A percentile compares a stretch with the other conserved stretches of the same genome.
Evolutionary conservation across 139 green algal species (phyloP).

Genomic region (Chara braunii): DNA sequence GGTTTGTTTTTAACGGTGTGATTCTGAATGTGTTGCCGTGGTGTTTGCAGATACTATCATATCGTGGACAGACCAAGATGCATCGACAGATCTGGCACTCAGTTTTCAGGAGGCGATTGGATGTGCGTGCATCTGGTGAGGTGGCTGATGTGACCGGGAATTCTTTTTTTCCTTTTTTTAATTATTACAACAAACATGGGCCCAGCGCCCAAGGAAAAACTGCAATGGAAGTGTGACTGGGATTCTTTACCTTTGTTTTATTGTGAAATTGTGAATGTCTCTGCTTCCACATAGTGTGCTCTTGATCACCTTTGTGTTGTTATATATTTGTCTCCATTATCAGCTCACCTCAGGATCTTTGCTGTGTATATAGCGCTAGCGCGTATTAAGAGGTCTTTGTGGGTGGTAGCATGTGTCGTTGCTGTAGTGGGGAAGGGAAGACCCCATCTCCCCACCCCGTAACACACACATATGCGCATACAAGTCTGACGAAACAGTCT

Average conservation of each 20-base stretch:
- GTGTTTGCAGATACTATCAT: constrained; percentile 92
- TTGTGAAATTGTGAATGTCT: background rate
- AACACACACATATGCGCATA: too few relatives aligned
- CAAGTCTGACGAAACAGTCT: too few relatives aligned
- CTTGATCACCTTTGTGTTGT: background rate
- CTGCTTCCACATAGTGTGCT: background rate
- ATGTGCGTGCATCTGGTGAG: constrained; percentile 82
- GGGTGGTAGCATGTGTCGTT: too few relatives aligned
- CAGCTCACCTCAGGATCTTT: too few relatives aligned
- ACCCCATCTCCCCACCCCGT: too few relatives aligned
- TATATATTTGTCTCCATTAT: background rate
- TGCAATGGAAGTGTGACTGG: background rate
- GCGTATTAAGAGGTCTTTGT: too few relatives aligned
- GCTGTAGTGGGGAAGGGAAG: too few relatives aligned
- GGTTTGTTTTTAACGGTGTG: background rate
- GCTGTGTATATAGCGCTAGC: too few relatives aligned
- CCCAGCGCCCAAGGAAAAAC: background rate
- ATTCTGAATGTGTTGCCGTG: background rate
- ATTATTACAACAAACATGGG: background rate
- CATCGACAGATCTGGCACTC: constrained; percentile 86
- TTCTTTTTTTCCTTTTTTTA: background rate
- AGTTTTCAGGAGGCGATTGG: constrained; percentile 84
- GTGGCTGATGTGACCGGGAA: too few relatives aligned
- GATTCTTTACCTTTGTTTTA: background rate
- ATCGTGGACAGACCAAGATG: constrained; percentile 80